These are phyloP conservation scores for Penicillium brasilianum DNA, from an alignment of 2,329 filamentous ascomycete genomes.

Conservation along the genomic window DNA sequence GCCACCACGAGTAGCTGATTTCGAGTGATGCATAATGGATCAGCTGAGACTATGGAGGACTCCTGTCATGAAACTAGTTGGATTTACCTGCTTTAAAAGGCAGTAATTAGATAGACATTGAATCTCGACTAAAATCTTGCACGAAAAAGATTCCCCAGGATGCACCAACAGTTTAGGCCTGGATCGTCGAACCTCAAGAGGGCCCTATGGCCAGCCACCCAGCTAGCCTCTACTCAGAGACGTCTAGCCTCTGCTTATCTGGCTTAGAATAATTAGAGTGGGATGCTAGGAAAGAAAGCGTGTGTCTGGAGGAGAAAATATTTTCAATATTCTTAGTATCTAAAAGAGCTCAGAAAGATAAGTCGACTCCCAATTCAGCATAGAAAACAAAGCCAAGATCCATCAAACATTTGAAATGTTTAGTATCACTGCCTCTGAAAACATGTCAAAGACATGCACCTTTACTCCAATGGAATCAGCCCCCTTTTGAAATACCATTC, in stretches of 20 bases:
- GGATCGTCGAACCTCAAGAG: background rate
- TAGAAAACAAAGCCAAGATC: background rate
- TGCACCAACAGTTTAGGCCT: background rate
- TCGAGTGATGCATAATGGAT: conserved; percentile 3
- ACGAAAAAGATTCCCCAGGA: background rate
- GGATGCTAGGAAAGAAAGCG: too few species aligned
- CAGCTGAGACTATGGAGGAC: background rate
- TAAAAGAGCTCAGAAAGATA: background rate
- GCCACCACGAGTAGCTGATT: background rate
- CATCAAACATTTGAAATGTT: background rate
- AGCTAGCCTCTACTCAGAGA: too few species aligned
- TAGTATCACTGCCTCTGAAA: background rate
- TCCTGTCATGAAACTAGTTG: conserved; percentile 1
- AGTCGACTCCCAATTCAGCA: background rate
- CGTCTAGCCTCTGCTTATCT: too few species aligned
- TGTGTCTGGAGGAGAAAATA: background rate
- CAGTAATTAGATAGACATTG: too few species aligned
- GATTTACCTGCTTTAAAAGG: background rate
- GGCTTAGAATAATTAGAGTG: too few species aligned
- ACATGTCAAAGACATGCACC: background rate
- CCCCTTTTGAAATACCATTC: background rate
- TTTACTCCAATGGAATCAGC: background rate
- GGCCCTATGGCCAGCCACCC: too few species aligned
- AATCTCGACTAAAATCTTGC: too few species aligned
- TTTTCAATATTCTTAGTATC: background rate